Conservation (phyloP, 2,329 filamentous ascomycete genomes). For the Ophiostoma fasciatum region DNA sequence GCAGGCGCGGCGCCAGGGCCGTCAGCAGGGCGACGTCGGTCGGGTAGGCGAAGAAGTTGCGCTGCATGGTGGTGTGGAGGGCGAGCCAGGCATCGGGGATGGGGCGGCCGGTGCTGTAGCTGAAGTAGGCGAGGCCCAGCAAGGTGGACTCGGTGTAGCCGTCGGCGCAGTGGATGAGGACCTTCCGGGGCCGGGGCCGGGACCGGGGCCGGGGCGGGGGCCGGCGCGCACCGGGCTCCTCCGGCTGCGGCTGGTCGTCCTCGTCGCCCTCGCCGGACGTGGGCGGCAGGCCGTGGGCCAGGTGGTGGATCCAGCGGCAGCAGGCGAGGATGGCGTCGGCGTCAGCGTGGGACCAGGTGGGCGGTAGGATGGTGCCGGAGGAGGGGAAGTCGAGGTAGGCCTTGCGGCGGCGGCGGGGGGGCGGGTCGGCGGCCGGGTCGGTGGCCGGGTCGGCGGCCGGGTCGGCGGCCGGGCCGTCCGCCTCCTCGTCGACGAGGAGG, state of each 20-base stretch:
- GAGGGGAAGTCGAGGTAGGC: conserved; percentile 67
- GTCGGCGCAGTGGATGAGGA: conserved; percentile 87
- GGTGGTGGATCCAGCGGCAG: conserved; percentile 77
- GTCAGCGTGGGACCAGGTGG: conserved; percentile 70
- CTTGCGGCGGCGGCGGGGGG: conserved; percentile 20
- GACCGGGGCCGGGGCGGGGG: too few species aligned
- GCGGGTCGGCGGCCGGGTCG: conserved; percentile 38
- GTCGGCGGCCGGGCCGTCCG: too few species aligned
- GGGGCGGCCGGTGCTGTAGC: conserved; percentile 72
- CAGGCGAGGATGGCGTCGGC: conserved; percentile 73
- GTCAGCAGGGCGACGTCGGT: conserved; percentile 76
- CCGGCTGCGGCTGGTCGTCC: conserved; percentile 6
- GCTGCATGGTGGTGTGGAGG: conserved; percentile 62
- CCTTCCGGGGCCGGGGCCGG: conserved; percentile 44
- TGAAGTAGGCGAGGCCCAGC: conserved; percentile 79
- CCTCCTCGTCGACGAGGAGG: too few species aligned
- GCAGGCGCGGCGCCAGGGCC: conserved; percentile 58
- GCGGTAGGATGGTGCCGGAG: conserved; percentile 80
- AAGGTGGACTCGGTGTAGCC: conserved; percentile 93
- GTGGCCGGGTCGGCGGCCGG: too few species aligned
- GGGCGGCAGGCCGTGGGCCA: conserved; percentile 49
- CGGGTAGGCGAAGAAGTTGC: conserved; percentile 94
- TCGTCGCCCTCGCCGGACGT: conserved; percentile 26
- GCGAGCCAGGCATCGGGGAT: conserved; percentile 77
- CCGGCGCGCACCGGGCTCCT: too few species aligned